Evolutionary conservation across 306 rosid genomes (phyloP).

Genomic region (Fragaria nilgerrensis): DNA sequence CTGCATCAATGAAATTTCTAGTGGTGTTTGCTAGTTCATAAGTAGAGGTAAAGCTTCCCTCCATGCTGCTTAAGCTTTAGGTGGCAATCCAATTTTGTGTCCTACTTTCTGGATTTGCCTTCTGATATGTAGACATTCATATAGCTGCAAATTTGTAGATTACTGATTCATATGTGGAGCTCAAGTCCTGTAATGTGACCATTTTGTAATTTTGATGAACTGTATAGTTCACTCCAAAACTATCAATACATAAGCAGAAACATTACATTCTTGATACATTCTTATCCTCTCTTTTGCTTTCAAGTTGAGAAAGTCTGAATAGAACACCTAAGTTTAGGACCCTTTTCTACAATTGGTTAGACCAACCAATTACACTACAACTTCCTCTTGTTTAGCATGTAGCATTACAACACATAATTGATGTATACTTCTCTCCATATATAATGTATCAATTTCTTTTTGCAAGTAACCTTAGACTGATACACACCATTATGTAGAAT

Average conservation of each 20-base stretch:
- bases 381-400: neutral
- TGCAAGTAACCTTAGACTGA: neutral
- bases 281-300: neutral
- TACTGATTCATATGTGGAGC: constrained; percentile 8
- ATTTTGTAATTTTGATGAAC: neutral
- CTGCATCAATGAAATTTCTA: constrained; percentile 7
- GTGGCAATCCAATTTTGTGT: constrained; percentile 10
- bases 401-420: neutral
- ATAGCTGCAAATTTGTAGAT: neutral
- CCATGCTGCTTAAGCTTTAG: constrained; percentile 5
- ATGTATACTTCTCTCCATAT: constrained; percentile 6
- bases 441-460: neutral
- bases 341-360: neutral
- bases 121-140: constrained; percentile 3
- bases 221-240: neutral
- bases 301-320: neutral
- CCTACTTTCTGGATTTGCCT: neutral
- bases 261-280: too few relatives aligned
- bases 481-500: neutral
- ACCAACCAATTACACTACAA: too few relatives aligned
- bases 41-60: constrained; percentile 15
- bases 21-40: neutral
- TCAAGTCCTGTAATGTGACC: too few relatives aligned
- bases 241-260: neutral
- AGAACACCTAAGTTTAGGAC: neutral